Evolutionary conservation across 116 monocot species (phyloP).

Genomic region (Posidonia oceanica): DNA sequence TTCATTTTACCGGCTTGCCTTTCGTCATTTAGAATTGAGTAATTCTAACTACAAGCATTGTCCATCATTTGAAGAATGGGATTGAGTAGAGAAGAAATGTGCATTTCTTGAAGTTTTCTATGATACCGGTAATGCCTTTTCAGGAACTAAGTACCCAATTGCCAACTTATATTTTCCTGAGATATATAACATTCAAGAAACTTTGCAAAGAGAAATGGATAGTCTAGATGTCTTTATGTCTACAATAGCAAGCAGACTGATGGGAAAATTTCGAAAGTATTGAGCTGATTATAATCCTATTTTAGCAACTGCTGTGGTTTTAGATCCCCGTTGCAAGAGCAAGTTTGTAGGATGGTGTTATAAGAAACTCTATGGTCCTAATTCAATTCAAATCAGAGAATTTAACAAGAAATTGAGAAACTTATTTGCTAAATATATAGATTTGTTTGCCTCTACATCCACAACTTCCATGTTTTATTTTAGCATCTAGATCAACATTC

Average conservation of each 20-base stretch:
- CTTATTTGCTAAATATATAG: no score
- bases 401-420: no score
- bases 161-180: not conserved
- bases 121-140: not conserved
- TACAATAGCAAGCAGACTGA: not conserved
- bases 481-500: no score
- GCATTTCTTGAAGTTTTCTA: not conserved
- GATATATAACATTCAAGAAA: not conserved
- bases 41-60: not conserved
- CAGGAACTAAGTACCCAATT: not conserved
- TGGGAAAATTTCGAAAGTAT: not conserved
- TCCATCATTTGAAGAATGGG: not conserved
- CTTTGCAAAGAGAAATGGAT: not conserved
- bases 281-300: not conserved
- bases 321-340: not conserved
- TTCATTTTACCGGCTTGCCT: not conserved
- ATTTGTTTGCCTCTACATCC: no score
- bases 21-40: not conserved
- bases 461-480: no score
- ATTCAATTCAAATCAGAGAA: not conserved
- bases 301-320: not conserved
- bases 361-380: not conserved
- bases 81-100: not conserved
- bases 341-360: not conserved
- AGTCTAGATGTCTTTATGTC: not conserved